These are phyloP conservation scores for Astragalus glycyphyllos DNA, from an alignment of 306 rosid species.

Conservation along the genomic window DNA sequence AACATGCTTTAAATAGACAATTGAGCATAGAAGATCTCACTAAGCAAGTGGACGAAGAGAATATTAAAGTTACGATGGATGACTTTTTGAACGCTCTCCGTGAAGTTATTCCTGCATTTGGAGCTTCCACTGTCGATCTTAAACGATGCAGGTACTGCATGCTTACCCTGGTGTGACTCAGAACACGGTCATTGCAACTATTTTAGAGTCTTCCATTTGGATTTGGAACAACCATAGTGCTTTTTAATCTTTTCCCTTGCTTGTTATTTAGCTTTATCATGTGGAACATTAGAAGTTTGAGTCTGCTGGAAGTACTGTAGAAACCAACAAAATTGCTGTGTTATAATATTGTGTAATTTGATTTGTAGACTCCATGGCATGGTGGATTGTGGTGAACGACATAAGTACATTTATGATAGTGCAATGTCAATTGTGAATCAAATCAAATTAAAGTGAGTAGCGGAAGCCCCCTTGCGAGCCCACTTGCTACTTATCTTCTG, in stretches of 20 bases:
- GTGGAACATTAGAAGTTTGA: conserved; percentile 25
- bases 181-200: not conserved
- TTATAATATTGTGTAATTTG: conserved; percentile 28
- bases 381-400: conserved; percentile 90
- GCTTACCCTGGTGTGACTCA: conserved; percentile 5
- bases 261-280: conserved; percentile 30
- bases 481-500: conserved; percentile 90
- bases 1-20: conserved; percentile 93
- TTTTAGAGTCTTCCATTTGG: not conserved
- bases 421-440: conserved; percentile 88
- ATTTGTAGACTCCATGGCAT: conserved; percentile 81
- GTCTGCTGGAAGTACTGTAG: not conserved
- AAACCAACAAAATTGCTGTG: conserved; percentile 16
- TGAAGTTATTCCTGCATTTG: conserved; percentile 88
- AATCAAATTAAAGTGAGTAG: conserved; percentile 94
- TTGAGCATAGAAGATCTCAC: conserved; percentile 92
- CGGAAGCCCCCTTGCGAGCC: too few species aligned
- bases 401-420: conserved; percentile 78
- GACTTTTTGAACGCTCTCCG: conserved; percentile 90
- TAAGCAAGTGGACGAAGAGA: conserved; percentile 95
- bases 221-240: not conserved
- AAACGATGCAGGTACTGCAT: conserved; percentile 83
- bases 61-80: conserved; percentile 89
- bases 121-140: conserved; percentile 98
- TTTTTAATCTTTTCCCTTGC: conserved; percentile 18